Evolutionary conservation across 176 grass and related monocot genomes (phyloP), one percentile per base, ranked within the genome.

Genomic region (Saccharum officinarum): DNA sequence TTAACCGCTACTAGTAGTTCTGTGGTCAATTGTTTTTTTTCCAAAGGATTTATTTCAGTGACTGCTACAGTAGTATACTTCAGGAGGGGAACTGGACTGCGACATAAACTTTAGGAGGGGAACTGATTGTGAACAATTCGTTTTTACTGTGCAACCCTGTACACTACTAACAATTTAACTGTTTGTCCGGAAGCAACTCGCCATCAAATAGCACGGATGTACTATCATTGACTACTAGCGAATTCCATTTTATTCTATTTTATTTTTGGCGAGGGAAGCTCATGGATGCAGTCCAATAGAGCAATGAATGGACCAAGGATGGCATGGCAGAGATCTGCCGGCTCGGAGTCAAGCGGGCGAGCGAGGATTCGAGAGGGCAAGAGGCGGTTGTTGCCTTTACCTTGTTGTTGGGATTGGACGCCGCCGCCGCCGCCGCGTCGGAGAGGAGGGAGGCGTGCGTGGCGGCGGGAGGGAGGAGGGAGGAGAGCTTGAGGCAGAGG

Each of bases 401-500:
- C 57, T 61, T 10, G 3, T 25, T 89, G 87, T 7, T 82, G 62
- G 63, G 46, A 28, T 71, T 69, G 46, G 77, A 68, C 13, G 77
- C n/a, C 0, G n/a, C n/a, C 0, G 79, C 47, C 7, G 76, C 10
- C 7, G 49, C 78, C 0, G 64, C 22, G 11, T 23, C 66, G 1
- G 66, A 6, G 67, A 59, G 46, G 31, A 82, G 80, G 22, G 79
- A 54, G 2, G 79, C 45, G 69, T 54, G 74, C 18, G 70, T 59
- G 26, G 78, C 64, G 7, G 83, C 23, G 8, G 65, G 1, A 0
- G 94, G 94, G 63, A 96, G 34, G 86, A 96, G 94, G 26, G 94
- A 91, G 73, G 94, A 87, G 63, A 96, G 94, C 86, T 93, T 91
- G 83, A 87, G 71, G 78, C 91, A 93, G 83, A 96, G 94, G 0